Evolutionary conservation across 495 filamentous ascomycete species (phyloP).

Genomic region (Penicillium bialowiezense): DNA sequence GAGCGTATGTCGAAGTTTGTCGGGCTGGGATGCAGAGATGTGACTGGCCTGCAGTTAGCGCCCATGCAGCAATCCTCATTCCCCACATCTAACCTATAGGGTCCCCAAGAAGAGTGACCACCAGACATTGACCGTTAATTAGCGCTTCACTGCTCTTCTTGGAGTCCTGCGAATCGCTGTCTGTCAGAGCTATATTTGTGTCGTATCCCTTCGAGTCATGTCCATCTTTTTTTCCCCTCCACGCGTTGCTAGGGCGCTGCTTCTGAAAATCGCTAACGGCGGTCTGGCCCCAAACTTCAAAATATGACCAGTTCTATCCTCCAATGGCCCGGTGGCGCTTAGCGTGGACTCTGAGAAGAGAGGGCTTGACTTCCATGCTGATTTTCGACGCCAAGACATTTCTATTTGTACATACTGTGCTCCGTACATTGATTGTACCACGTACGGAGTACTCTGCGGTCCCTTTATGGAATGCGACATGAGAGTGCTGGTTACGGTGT

Average conservation of each 20-base stretch:
- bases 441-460: no score
- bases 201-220: not conserved
- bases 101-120: not conserved
- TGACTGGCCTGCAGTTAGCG: constrained; percentile 7
- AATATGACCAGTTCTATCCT: not conserved
- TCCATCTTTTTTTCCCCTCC: not conserved
- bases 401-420: no score
- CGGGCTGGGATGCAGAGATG: not conserved
- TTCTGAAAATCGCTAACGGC: not conserved
- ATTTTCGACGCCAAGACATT: not conserved
- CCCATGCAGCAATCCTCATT: not conserved
- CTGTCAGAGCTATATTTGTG: not conserved
- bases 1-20: not conserved
- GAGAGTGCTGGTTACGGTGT: no score
- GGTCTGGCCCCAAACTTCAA: not conserved
- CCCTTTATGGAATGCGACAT: no score
- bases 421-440: no score
- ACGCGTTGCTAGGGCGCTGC: not conserved
- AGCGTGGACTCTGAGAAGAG: not conserved
- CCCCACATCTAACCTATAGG: not conserved
- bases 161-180: not conserved
- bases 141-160: not conserved
- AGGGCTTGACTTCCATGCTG: not conserved
- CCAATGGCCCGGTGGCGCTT: not conserved
- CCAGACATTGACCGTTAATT: constrained; percentile 5